Conservation (phyloP, 768 basidiomycete genomes). For the Tylopilus rubrobrunneus region DNA sequence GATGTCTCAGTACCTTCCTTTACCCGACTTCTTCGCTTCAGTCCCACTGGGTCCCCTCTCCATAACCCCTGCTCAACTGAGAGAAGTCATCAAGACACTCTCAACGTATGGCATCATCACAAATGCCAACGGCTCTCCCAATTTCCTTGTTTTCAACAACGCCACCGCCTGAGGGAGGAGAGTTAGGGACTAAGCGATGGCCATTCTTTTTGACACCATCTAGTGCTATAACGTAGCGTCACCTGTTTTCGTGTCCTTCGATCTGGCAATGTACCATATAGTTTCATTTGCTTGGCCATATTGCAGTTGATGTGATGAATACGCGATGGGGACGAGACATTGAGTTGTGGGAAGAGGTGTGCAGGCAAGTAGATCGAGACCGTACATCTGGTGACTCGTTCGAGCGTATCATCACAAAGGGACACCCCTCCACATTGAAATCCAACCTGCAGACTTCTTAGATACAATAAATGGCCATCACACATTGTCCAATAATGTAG, state of each 20-base stretch:
- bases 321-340: no score
- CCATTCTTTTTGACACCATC: not conserved
- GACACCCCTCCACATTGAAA: not conserved
- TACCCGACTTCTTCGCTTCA: slow-evolving; percentile 42
- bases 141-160: slow-evolving; percentile 81
- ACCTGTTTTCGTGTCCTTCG: slow-evolving; percentile 4
- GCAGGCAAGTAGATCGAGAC: no score
- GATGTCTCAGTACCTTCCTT: slow-evolving; percentile 55
- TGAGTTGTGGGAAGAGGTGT: no score
- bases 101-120: slow-evolving; percentile 48
- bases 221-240: slow-evolving; percentile 2
- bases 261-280: slow-evolving; percentile 13
- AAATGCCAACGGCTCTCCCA: slow-evolving; percentile 48
- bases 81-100: slow-evolving; percentile 65
- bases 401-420: not conserved
- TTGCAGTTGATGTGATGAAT: no score
- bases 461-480: slow-evolving; percentile 5
- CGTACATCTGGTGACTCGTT: no score
- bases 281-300: not conserved
- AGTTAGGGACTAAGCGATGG: no score
- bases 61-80: slow-evolving; percentile 70
- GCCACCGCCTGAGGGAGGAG: slow-evolving; percentile 39
- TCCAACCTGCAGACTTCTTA: slow-evolving; percentile 10
- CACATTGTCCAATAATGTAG: slow-evolving; percentile 42
- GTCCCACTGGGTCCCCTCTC: slow-evolving; percentile 39